These are phyloP conservation scores for Lactifluus hygrophoroides DNA, from an alignment of 768 basidiomycete genomes.

Conservation along the genomic window DNA sequence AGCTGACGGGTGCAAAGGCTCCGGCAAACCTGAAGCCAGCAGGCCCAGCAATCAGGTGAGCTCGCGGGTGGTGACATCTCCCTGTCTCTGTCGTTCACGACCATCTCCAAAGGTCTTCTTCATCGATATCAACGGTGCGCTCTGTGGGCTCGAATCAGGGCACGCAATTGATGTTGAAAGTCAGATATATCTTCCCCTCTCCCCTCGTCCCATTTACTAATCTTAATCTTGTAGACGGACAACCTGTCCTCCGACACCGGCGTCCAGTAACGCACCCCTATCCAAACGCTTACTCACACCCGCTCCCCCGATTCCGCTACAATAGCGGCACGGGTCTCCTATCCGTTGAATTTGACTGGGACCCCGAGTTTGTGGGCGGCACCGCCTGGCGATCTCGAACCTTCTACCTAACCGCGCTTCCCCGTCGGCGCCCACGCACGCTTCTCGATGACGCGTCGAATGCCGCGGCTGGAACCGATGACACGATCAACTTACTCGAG, in stretches of 20 bases:
- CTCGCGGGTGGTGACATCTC: not conserved
- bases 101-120: constrained; percentile 58
- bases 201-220: too few relatives aligned
- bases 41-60: constrained; percentile 76
- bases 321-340: constrained; percentile 47
- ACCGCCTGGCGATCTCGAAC: constrained; percentile 48
- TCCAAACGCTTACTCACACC: constrained; percentile 71
- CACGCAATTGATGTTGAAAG: constrained; percentile 79
- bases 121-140: constrained; percentile 64
- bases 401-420: constrained; percentile 59
- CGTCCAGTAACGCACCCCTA: constrained; percentile 69
- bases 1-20: constrained; percentile 33
- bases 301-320: constrained; percentile 64
- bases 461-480: constrained; percentile 25
- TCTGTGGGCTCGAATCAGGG: constrained; percentile 72
- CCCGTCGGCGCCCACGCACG: constrained; percentile 56
- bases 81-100: not conserved
- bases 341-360: constrained; percentile 46
- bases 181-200: constrained; percentile 25
- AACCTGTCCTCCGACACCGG: constrained; percentile 65
- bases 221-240: constrained; percentile 48
- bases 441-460: constrained; percentile 65
- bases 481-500: constrained; percentile 49
- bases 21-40: constrained; percentile 58
- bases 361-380: constrained; percentile 48